Evolutionary conservation across 2,329 filamentous ascomycete species (phyloP).

Genomic region (Diplocarpon mali): DNA sequence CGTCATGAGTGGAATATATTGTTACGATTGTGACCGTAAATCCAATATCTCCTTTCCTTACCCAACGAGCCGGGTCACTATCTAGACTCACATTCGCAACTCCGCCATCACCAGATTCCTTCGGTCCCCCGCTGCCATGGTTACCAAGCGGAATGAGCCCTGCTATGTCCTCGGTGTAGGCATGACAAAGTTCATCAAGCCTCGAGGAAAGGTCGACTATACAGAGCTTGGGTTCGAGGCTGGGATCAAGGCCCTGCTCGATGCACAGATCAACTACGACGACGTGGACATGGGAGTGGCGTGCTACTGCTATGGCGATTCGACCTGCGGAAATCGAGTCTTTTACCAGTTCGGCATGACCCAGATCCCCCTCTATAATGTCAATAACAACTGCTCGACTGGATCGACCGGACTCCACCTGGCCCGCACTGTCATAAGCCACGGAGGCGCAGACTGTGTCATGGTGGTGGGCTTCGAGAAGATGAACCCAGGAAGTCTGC

Average conservation of each 20-base stretch:
- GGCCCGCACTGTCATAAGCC: constrained; percentile 66
- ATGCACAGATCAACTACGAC: constrained; percentile 89
- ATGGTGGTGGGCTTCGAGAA: constrained; percentile 95
- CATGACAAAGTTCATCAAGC: constrained; percentile 99
- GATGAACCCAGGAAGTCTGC: constrained; percentile 87
- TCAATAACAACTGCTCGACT: constrained; percentile 98
- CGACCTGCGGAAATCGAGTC: constrained; percentile 86
- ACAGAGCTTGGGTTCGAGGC: constrained; percentile 86
- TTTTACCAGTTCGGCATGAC: constrained; percentile 99
- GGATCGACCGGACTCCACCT: constrained; percentile 86
- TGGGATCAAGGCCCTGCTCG: constrained; percentile 44
- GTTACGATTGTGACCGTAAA: too few species aligned
- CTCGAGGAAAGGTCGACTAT: constrained; percentile 86
- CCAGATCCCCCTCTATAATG: constrained; percentile 89
- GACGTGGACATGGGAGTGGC: constrained; percentile 90
- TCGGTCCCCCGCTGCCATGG: constrained; percentile 6
- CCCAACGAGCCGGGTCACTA: too few species aligned
- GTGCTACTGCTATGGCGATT: constrained; percentile 98
- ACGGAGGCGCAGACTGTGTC: constrained; percentile 77
- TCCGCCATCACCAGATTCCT: neutral
- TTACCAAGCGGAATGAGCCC: constrained; percentile 14
- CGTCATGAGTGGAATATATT: too few species aligned
- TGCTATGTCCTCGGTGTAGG: constrained; percentile 89
- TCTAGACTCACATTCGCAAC: neutral
- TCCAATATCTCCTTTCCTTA: too few species aligned